Conservation (phyloP, 1,284 basidiomycete genomes). For the Tilletia walkeri region DNA sequence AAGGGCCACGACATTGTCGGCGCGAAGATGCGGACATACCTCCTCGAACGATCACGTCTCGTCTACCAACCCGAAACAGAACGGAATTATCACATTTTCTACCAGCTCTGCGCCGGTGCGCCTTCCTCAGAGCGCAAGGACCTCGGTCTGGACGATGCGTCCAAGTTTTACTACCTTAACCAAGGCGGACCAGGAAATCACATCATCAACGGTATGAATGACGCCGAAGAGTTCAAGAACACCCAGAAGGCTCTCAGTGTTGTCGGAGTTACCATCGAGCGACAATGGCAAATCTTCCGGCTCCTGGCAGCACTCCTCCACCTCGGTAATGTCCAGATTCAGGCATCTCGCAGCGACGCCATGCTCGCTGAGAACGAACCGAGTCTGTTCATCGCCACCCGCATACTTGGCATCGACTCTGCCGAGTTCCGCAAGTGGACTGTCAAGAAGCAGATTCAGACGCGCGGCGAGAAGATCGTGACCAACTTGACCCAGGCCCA, state of each 20-base stretch:
- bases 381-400: slow-evolving; percentile 75
- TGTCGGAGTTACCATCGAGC: slow-evolving; percentile 93
- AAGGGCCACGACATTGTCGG: slow-evolving; percentile 93
- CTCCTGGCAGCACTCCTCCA: slow-evolving; percentile 89
- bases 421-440: slow-evolving; percentile 99
- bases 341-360: slow-evolving; percentile 76
- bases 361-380: slow-evolving; percentile 80
- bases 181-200: slow-evolving; percentile 88
- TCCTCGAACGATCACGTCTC: slow-evolving; percentile 92
- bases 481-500: slow-evolving; percentile 80
- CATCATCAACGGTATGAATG: slow-evolving; percentile 82
- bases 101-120: slow-evolving; percentile 95
- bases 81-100: slow-evolving; percentile 99
- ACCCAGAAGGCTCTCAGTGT: slow-evolving; percentile 94
- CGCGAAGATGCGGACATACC: slow-evolving; percentile 93
- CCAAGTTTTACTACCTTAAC: slow-evolving; percentile 85
- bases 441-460: slow-evolving; percentile 93
- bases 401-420: slow-evolving; percentile 83
- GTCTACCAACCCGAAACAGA: slow-evolving; percentile 91
- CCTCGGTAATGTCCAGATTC: slow-evolving; percentile 91
- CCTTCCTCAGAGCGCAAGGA: slow-evolving; percentile 93
- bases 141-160: slow-evolving; percentile 80
- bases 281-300: slow-evolving; percentile 97
- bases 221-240: slow-evolving; percentile 86
- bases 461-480: slow-evolving; percentile 91